phyloP scores from a whole-genome alignment of 495 filamentous ascomycete species.

The Lentithecium fluviatile region DNA sequence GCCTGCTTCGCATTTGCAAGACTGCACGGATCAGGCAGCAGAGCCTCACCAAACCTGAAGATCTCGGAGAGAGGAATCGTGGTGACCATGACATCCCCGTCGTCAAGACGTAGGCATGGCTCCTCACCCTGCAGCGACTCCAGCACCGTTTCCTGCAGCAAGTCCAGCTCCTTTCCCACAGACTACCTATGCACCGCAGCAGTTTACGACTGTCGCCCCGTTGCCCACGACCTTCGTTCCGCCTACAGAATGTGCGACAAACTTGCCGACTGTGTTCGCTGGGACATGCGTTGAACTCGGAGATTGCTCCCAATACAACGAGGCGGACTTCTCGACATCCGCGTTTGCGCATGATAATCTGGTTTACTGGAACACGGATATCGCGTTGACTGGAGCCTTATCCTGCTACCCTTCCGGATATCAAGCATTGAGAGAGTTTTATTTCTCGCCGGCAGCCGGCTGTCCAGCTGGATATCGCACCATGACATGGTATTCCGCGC shows the following conservation, averaged over 20 bases:
- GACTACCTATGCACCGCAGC: not conserved
- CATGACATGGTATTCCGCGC: constrained; percentile 2
- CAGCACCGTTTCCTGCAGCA: not conserved
- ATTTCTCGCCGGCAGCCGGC: not conserved
- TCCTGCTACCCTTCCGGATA: constrained; percentile 6
- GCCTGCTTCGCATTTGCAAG: not conserved
- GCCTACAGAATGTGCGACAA: constrained; percentile 1
- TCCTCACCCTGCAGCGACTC: not conserved
- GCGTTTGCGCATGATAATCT: not conserved
- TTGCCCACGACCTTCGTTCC: constrained; percentile 1
- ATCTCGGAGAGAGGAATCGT: not conserved
- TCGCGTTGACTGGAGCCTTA: not conserved
- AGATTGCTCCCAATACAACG: not conserved
- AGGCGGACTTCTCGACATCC: not conserved
- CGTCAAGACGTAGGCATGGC: not conserved
- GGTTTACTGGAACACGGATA: not conserved
- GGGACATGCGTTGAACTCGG: not conserved
- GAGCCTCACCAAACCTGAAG: not conserved
- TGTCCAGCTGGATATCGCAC: constrained; percentile 4
- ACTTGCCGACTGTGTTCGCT: constrained; percentile 2
- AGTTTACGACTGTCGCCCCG: not conserved
- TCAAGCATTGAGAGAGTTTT: not conserved
- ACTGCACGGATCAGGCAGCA: not conserved
- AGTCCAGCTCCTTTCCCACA: not conserved
- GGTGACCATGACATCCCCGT: not conserved